These are phyloP conservation scores for Pythium rhizo-oryzae DNA, from an alignment of 352 stramenopile genomes.

Conservation along the genomic window DNA sequence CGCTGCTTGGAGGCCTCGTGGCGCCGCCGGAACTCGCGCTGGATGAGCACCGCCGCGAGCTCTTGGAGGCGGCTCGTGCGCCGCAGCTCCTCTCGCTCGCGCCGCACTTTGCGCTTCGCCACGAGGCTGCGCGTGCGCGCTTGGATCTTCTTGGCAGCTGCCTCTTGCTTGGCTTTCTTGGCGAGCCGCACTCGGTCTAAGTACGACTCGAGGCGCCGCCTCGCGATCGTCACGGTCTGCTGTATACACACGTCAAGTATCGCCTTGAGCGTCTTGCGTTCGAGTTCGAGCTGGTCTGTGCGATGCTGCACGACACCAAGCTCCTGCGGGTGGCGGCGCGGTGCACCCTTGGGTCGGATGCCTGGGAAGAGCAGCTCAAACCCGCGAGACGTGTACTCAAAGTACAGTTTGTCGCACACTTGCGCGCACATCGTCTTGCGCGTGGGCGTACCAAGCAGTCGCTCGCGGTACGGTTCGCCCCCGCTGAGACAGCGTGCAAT, in stretches of 20 bases:
- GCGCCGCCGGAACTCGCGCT: slow-evolving; percentile 26
- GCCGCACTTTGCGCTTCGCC: slow-evolving; percentile 12
- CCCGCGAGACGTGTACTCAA: slow-evolving; percentile 47
- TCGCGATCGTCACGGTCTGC: slow-evolving; percentile 22
- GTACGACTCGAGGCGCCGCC: slow-evolving; percentile 33
- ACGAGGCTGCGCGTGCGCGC: slow-evolving; percentile 15
- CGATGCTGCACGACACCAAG: slow-evolving; percentile 18
- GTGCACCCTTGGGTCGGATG: slow-evolving; percentile 32
- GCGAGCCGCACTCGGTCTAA: slow-evolving; percentile 4
- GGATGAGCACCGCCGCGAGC: slow-evolving; percentile 37
- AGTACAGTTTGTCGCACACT: slow-evolving; percentile 42
- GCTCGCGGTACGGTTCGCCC: slow-evolving; percentile 15
- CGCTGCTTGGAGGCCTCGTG: slow-evolving; percentile 13
- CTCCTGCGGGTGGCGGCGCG: slow-evolving; percentile 37
- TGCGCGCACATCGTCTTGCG: slow-evolving; percentile 24
- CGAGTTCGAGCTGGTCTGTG: slow-evolving; percentile 11
- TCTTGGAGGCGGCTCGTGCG: slow-evolving; percentile 26
- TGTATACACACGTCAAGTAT: slow-evolving; percentile 24
- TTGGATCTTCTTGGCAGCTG: slow-evolving; percentile 34
- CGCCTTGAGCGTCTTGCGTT: slow-evolving; percentile 8
- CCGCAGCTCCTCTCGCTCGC: slow-evolving; percentile 17
- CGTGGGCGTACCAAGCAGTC: slow-evolving; percentile 18
- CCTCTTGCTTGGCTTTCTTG: slow-evolving; percentile 25
- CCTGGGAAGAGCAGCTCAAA: slow-evolving; percentile 50
- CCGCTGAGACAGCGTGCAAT: slow-evolving; percentile 21